phyloP scores from a whole-genome alignment of 2,329 filamentous ascomycete species.

The Tolypocladium capitatum region DNA sequence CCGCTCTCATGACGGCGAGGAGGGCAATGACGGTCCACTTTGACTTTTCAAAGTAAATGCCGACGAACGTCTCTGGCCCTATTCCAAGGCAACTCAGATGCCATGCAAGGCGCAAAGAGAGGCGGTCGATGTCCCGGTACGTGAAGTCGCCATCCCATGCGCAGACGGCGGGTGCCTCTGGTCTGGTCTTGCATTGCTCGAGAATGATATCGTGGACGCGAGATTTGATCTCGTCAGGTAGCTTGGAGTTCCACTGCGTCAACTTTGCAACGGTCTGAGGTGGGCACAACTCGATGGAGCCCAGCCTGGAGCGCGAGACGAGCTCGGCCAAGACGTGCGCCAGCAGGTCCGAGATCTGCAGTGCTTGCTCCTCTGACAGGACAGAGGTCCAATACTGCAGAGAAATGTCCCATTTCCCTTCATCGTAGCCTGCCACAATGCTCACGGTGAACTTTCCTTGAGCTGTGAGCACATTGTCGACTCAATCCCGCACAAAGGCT shows the following conservation, averaged over 20 bases:
- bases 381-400: not conserved
- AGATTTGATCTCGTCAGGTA: not conserved
- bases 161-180: constrained; percentile 13
- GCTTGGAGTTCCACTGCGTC: not conserved
- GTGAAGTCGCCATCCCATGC: constrained; percentile 19
- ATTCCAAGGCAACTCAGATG: constrained; percentile 11
- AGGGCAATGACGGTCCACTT: constrained; percentile 16
- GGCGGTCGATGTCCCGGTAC: constrained; percentile 11
- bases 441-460: not conserved
- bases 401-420: not conserved
- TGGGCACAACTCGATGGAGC: not conserved
- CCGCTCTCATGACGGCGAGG: constrained; percentile 18
- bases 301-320: not conserved
- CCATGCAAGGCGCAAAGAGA: constrained; percentile 11
- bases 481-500: not conserved
- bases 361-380: not conserved
- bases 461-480: not conserved
- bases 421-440: not conserved
- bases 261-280: not conserved
- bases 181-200: constrained; percentile 10
- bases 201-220: constrained; percentile 13
- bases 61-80: constrained; percentile 13
- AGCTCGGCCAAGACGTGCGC: not conserved
- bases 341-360: not conserved
- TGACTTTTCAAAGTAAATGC: constrained; percentile 19